These are phyloP conservation scores for Asterionellopsis glacialis DNA, from an alignment of 108 stramenopile genomes.

Conservation along the genomic window DNA sequence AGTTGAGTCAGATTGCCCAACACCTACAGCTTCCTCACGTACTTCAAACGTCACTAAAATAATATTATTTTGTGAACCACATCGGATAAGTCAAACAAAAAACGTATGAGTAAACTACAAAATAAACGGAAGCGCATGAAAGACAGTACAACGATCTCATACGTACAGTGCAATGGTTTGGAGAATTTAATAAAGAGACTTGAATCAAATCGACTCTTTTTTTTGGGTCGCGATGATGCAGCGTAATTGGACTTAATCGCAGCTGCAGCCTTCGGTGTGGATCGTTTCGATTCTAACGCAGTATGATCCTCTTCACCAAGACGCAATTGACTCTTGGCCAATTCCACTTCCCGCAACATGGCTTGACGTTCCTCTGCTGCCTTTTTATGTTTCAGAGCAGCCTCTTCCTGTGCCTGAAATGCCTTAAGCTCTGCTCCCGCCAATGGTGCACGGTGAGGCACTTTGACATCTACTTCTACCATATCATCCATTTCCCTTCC, in stretches of 20 bases:
- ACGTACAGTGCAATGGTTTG: constrained; percentile 82
- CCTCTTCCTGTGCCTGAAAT: constrained; percentile 75
- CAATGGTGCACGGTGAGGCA: constrained; percentile 61
- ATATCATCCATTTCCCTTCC: constrained; percentile 84
- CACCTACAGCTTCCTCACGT: constrained; percentile 74
- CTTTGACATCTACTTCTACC: constrained; percentile 63
- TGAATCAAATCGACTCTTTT: constrained; percentile 85
- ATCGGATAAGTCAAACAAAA: constrained; percentile 1
- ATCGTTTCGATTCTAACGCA: background rate
- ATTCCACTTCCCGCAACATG: constrained; percentile 81
- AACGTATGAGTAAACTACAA: no score
- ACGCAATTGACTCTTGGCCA: constrained; percentile 69
- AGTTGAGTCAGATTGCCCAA: constrained; percentile 78
- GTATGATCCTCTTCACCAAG: constrained; percentile 57
- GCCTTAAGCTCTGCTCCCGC: constrained; percentile 57
- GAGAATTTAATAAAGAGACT: constrained; percentile 85
- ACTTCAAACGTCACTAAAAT: constrained; percentile 72
- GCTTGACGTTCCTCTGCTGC: constrained; percentile 66
- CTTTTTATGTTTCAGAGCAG: constrained; percentile 30
- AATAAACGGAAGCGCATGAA: no score
- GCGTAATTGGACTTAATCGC: background rate
- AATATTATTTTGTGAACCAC: background rate
- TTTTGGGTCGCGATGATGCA: constrained; percentile 40
- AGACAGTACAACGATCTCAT: no score
- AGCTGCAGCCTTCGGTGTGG: constrained; percentile 5